These are phyloP conservation scores for Coniochaeta hoffmannii DNA, from an alignment of 2,329 filamentous ascomycete genomes.

Conservation along the genomic window DNA sequence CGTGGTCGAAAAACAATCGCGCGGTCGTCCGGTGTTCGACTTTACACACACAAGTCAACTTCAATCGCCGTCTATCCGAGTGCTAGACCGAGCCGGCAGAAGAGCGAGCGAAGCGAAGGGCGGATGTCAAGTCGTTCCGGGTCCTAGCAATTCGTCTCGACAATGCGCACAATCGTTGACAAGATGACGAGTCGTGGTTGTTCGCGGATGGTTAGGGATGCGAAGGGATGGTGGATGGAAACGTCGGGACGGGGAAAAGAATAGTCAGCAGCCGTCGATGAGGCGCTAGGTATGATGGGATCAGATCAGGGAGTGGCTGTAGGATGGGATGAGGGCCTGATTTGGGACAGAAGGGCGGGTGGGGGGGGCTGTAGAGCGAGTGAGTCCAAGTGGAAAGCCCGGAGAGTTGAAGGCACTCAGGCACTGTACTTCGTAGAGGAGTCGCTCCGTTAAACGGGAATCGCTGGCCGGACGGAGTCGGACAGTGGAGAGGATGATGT, in stretches of 20 bases:
- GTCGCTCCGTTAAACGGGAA: background rate
- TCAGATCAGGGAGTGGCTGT: background rate
- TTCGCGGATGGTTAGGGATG: background rate
- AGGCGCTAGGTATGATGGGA: background rate
- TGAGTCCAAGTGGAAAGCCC: background rate
- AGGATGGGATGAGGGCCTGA: constrained; percentile 1
- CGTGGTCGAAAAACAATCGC: background rate
- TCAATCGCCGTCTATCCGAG: background rate
- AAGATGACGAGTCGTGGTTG: background rate
- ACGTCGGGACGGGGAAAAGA: background rate
- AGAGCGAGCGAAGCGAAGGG: background rate
- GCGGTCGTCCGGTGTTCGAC: background rate
- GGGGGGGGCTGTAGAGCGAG: background rate
- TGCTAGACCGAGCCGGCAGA: background rate
- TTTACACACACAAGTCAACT: background rate
- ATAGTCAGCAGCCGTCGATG: background rate
- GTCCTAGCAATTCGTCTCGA: background rate
- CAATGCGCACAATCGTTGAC: background rate
- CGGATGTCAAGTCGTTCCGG: background rate
- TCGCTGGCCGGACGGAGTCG: background rate
- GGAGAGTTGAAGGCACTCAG: background rate
- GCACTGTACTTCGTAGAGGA: too few relatives aligned
- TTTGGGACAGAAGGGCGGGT: constrained; percentile 1
- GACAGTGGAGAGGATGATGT: background rate
- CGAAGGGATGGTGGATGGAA: background rate